Evolutionary conservation across 106 monocot species (phyloP), one percentile per base, ranked within the genome.

Genomic region (Dendrobium nobile): DNA sequence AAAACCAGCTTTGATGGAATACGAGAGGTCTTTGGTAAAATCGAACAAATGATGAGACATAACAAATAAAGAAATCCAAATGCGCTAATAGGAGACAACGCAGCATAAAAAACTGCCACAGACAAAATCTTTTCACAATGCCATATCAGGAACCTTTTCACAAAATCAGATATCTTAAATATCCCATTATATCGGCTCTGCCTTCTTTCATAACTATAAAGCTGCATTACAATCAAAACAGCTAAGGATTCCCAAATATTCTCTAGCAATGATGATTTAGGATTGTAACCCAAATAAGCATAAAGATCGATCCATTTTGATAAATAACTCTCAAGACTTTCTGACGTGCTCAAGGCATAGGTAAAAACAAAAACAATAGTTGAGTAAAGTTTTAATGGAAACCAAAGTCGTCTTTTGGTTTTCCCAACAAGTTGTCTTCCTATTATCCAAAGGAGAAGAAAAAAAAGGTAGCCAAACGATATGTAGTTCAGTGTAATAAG

Each of bases 101-200:
- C 87, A 80, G 94, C 92, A 91, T 94, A 98, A 79, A 98, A 94
- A 27, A 94, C 82, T 45, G 90, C 45, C 80, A 84, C 37, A 77
- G 97, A 98, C 74, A 98, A 85, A 27, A 98, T 83, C 78, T 98
- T 98, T 13, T 94, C 97, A 61, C 89, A 87, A n/a, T 98, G 94
- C 92, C 94, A 94, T 74, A 98, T 91, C 10, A 98, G 75, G 44
- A 98, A 84, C 73, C 92, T 94, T 86, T 90, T 89, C 7, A 89
- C 4, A 77, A 98, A 89, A 81, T 90, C 85, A 73, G 87, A 86
- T 77, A 72, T 75, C 83, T 86, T 79, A 64, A 74, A 41, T 79
- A 78, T 68, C 55, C 22, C 79, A 55, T 41, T 79, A 37, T 87
- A 64, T 27, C 64, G 84, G 68, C 87, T 89, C 74, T 92, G 88